These are phyloP conservation scores for Aspergillus quadrilineatus DNA, from an alignment of 2,329 filamentous ascomycete species.

Conservation along the genomic window DNA sequence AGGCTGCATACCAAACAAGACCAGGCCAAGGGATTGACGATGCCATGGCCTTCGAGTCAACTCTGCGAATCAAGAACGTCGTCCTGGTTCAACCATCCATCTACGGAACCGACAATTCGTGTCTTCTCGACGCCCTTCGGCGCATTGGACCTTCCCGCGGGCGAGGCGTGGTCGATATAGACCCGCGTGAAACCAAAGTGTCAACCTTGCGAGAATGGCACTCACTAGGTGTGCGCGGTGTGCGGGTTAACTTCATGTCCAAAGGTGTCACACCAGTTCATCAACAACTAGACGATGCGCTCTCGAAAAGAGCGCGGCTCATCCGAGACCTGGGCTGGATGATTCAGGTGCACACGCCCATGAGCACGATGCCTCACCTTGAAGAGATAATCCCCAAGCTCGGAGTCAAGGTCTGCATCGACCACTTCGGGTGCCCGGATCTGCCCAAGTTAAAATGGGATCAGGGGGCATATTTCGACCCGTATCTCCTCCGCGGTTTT, in stretches of 20 bases:
- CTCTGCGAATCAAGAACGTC: conserved; percentile 54
- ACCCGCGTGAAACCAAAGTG: conserved; percentile 44
- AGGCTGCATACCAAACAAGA: conserved; percentile 53
- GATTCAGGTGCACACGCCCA: conserved; percentile 58
- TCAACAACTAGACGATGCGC: conserved; percentile 42
- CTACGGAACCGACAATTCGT: conserved; percentile 61
- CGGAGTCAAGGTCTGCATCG: conserved; percentile 56
- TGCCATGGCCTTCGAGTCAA: conserved; percentile 52
- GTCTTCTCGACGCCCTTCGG: conserved; percentile 55
- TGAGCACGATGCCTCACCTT: conserved; percentile 52
- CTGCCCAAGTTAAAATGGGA: conserved; percentile 26
- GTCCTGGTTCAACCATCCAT: conserved; percentile 63
- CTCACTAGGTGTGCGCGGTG: conserved; percentile 57
- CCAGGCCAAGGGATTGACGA: conserved; percentile 50
- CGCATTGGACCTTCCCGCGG: conserved; percentile 51
- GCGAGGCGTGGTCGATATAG: conserved; percentile 58
- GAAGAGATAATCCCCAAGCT: conserved; percentile 51
- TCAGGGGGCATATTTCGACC: conserved; percentile 31
- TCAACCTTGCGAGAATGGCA: conserved; percentile 55
- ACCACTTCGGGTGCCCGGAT: conserved; percentile 58
- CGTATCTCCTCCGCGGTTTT: conserved; percentile 53
- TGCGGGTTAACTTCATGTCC: conserved; percentile 60
- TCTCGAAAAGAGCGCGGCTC: conserved; percentile 52
- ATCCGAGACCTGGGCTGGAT: conserved; percentile 56
- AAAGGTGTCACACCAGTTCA: conserved; percentile 45